These are phyloP conservation scores for Phymatotrichopsis omnivora DNA, from an alignment of 2,329 filamentous ascomycete genomes.

Conservation along the genomic window DNA sequence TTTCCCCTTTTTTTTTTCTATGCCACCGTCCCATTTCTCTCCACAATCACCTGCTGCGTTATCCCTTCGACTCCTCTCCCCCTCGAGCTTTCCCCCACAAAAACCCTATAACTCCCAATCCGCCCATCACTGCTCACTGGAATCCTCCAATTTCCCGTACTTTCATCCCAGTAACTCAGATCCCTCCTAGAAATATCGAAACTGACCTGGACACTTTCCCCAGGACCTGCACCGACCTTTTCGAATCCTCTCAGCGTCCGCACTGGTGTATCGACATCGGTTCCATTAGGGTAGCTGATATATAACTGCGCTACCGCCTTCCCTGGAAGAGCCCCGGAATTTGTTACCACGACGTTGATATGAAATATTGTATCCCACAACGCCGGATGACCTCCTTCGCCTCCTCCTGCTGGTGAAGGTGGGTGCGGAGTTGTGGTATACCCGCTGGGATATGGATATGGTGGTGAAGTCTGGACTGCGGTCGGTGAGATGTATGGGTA, in stretches of 20 bases:
- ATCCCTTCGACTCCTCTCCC: too few species aligned
- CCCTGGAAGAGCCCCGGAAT: constrained; percentile 46
- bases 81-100: too few species aligned
- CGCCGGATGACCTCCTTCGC: constrained; percentile 45
- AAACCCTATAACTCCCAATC: too few species aligned
- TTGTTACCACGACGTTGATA: constrained; percentile 51
- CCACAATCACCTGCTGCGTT: too few species aligned
- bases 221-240: constrained; percentile 49
- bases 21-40: too few species aligned
- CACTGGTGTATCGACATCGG: constrained; percentile 49
- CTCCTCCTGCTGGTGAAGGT: constrained; percentile 44
- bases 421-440: constrained; percentile 48
- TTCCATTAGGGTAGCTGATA: constrained; percentile 48
- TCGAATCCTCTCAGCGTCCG: constrained; percentile 56
- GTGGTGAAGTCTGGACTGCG: constrained; percentile 39
- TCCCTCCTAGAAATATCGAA: constrained; percentile 50
- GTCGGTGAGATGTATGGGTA: constrained; percentile 57
- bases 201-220: constrained; percentile 44
- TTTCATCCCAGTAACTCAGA: constrained; percentile 54
- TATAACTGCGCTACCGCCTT: constrained; percentile 50
- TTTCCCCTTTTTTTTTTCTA: too few species aligned
- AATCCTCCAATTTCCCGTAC: constrained; percentile 47
- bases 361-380: constrained; percentile 55
- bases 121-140: constrained; percentile 34
- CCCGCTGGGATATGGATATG: constrained; percentile 55